These are phyloP conservation scores for Maudiozyma pseudohumilis DNA, from an alignment of 805 yeast species.

Conservation along the genomic window DNA sequence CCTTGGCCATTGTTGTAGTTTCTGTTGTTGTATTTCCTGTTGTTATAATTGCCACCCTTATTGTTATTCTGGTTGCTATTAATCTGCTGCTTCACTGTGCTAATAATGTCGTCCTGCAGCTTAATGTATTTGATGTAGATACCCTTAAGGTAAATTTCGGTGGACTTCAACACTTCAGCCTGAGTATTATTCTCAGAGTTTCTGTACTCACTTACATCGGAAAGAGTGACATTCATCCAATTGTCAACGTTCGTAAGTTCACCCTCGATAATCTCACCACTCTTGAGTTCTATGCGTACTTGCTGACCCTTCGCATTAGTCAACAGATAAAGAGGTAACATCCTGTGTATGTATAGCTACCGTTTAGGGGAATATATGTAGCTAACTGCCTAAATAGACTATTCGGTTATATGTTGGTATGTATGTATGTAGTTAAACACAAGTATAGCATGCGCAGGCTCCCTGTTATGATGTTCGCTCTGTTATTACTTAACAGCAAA, in stretches of 20 bases:
- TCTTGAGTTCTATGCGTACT: constrained; percentile 79
- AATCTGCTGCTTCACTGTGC: constrained; percentile 60
- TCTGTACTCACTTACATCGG: constrained; percentile 46
- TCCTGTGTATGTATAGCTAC: constrained; percentile 3
- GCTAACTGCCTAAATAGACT: too few relatives aligned
- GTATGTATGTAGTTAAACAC: too few relatives aligned
- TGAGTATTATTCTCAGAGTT: constrained; percentile 30
- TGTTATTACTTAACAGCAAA: too few relatives aligned
- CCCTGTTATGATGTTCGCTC: too few relatives aligned
- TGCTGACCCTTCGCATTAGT: constrained; percentile 87
- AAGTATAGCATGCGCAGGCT: too few relatives aligned
- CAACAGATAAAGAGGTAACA: constrained; percentile 83
- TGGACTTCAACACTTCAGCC: constrained; percentile 48
- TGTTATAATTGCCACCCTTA: constrained; percentile 25
- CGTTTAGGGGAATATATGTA: too few relatives aligned
- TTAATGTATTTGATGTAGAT: constrained; percentile 70
- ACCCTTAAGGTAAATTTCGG: constrained; percentile 77
- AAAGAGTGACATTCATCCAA: constrained; percentile 88
- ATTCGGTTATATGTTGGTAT: too few relatives aligned
- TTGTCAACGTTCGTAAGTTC: constrained; percentile 77
- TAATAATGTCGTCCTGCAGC: constrained; percentile 68
- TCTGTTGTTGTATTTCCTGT: constrained; percentile 25
- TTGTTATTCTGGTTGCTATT: constrained; percentile 36
- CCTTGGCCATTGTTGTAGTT: constrained; percentile 8
- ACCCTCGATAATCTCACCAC: constrained; percentile 85